Conservation (phyloP, 2,329 filamentous ascomycete species). For the Cercospora citrullina region DNA sequence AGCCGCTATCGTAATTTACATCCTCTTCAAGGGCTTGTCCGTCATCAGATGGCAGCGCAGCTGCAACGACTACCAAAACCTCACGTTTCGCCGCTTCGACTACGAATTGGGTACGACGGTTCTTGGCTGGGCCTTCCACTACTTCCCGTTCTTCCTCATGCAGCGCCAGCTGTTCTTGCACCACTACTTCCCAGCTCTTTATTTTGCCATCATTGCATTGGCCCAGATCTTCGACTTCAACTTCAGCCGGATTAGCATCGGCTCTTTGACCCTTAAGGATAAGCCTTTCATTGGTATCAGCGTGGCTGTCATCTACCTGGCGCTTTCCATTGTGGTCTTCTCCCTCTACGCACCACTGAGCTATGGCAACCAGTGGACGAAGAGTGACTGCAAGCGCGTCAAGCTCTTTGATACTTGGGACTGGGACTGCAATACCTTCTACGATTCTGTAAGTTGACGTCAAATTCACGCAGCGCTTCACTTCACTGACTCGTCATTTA, state of each 20-base stretch:
- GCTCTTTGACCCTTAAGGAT: conserved; percentile 54
- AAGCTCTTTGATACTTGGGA: conserved; percentile 92
- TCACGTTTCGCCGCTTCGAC: conserved; percentile 92
- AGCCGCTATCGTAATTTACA: conserved; percentile 72
- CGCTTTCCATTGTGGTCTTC: conserved; percentile 73
- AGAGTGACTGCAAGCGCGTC: conserved; percentile 77
- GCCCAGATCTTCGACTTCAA: conserved; percentile 88
- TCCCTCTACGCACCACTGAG: conserved; percentile 82
- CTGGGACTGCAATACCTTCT: conserved; percentile 96
- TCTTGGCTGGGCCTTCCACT: conserved; percentile 94
- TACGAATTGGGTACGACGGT: conserved; percentile 91
- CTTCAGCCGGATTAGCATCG: conserved; percentile 67
- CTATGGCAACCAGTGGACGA: conserved; percentile 94
- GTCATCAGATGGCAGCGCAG: conserved; percentile 92
- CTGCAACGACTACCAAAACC: conserved; percentile 78
- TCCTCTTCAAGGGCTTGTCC: conserved; percentile 82
- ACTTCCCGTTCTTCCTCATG: conserved; percentile 99
- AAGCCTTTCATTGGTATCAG: conserved; percentile 72
- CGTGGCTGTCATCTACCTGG: conserved; percentile 72
- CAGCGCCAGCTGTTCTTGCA: conserved; percentile 96
- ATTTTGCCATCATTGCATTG: conserved; percentile 87
- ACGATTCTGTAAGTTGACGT: conserved; percentile 71
- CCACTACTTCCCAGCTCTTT: conserved; percentile 96
- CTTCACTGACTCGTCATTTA: conserved; percentile 16
- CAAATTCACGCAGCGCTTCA: background rate